phyloP scores from a whole-genome alignment of 306 rosid species.

The Vicia faba region DNA sequence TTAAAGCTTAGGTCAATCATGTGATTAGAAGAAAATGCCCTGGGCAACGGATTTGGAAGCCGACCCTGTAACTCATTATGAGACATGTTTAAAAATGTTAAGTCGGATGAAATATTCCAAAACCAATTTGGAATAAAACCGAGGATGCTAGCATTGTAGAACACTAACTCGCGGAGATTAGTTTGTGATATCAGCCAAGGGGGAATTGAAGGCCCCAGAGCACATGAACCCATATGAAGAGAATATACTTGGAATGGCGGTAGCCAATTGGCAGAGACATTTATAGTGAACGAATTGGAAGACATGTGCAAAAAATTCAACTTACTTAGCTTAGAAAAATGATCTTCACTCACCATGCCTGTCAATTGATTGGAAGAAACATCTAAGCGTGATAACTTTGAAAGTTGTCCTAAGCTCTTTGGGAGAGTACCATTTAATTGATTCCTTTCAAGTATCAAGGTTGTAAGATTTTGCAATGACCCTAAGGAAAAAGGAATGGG shows the following conservation, averaged over 20 bases:
- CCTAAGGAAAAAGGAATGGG: background rate
- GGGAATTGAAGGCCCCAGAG: background rate
- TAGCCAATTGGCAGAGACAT: background rate
- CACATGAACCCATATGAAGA: background rate
- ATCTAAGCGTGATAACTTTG: background rate
- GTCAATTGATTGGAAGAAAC: background rate
- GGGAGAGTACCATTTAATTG: background rate
- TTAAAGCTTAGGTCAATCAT: background rate
- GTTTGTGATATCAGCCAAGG: background rate
- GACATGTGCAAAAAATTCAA: background rate
- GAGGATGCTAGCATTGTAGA: background rate
- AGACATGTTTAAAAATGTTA: background rate
- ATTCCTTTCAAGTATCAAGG: background rate
- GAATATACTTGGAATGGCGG: background rate
- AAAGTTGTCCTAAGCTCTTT: background rate
- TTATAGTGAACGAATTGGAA: background rate
- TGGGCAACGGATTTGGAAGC: background rate
- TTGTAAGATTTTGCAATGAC: background rate
- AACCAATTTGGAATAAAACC: constrained; percentile 3
- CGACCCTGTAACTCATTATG: background rate
- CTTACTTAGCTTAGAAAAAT: background rate
- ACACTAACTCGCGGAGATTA: background rate
- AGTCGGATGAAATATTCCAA: background rate
- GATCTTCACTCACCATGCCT: background rate
- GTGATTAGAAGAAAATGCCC: background rate